Conservation (phyloP, 2,329 filamentous ascomycete genomes). For the Fusarium verrucosum region DNA sequence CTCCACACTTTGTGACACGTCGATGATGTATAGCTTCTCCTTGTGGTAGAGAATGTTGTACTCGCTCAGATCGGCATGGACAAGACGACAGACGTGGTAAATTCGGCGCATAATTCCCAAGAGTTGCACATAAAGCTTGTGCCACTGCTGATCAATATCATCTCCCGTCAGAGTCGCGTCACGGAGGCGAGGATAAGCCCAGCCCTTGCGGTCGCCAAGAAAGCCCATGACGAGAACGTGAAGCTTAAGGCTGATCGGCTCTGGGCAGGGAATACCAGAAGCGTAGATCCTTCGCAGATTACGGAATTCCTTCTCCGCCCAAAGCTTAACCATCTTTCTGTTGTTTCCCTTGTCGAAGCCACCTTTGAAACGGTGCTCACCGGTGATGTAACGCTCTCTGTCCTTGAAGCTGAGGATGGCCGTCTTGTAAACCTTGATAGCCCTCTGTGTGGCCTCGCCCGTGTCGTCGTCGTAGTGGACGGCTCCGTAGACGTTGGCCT, state of each 20-base stretch:
- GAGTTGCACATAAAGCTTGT: conserved; percentile 80
- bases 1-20: conserved; percentile 97
- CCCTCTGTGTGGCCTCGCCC: conserved; percentile 72
- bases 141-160: conserved; percentile 77
- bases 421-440: conserved; percentile 99
- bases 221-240: conserved; percentile 97
- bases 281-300: conserved; percentile 87
- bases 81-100: conserved; percentile 90
- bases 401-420: conserved; percentile 98
- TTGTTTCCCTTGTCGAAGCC: conserved; percentile 96
- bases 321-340: conserved; percentile 96
- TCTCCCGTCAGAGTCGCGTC: conserved; percentile 80
- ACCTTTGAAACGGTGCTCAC: conserved; percentile 89
- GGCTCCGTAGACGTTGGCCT: conserved; percentile 97
- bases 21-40: conserved; percentile 87
- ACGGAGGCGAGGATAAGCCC: conserved; percentile 86
- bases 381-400: conserved; percentile 92
- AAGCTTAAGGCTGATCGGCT: conserved; percentile 87
- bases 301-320: conserved; percentile 98
- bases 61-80: conserved; percentile 96
- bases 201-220: conserved; percentile 85
- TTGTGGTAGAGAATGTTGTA: conserved; percentile 96
- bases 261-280: conserved; percentile 88
- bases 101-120: conserved; percentile 89
- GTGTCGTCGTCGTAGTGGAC: conserved; percentile 68